These are phyloP conservation scores for Metarhizium robertsii DNA, from an alignment of 2,329 filamentous ascomycete species.

Conservation along the genomic window DNA sequence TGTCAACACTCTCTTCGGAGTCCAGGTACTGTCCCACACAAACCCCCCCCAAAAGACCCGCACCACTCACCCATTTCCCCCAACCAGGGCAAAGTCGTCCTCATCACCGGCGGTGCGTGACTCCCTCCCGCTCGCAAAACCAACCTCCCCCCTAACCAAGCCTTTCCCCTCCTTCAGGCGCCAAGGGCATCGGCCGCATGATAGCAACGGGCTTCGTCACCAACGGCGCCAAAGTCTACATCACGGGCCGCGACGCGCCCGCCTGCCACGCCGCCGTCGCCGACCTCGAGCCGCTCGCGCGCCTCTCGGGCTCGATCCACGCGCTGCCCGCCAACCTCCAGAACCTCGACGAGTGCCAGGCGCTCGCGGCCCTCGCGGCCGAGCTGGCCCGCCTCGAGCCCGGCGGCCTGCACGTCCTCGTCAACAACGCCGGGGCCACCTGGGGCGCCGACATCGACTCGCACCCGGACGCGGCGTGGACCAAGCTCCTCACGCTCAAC, in stretches of 20 bases:
- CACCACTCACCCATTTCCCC: conserved; percentile 4
- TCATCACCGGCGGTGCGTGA: conserved; percentile 40
- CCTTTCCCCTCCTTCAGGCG: conserved; percentile 20
- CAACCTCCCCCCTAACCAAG: background rate
- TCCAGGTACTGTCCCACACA: conserved; percentile 37
- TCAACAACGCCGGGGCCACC: conserved; percentile 58
- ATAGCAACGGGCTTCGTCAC: conserved; percentile 56
- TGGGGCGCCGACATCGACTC: conserved; percentile 53
- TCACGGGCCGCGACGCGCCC: conserved; percentile 52
- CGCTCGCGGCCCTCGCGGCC: conserved; percentile 42
- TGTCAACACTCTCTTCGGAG: conserved; percentile 43
- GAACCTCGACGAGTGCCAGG: conserved; percentile 43
- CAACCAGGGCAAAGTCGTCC: conserved; percentile 44
- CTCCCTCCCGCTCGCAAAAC: background rate
- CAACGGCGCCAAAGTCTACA: conserved; percentile 56
- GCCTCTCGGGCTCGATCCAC: conserved; percentile 36
- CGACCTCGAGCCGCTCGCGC: conserved; percentile 43
- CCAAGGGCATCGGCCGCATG: conserved; percentile 58
- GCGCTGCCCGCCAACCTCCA: conserved; percentile 58
- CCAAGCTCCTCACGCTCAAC: conserved; percentile 53
- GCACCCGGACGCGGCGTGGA: conserved; percentile 51
- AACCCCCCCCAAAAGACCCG: background rate
- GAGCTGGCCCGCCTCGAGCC: conserved; percentile 40
- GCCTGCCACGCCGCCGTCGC: conserved; percentile 46
- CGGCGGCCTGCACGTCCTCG: conserved; percentile 46